Evolutionary conservation across 106 monocot genomes (phyloP).

Genomic region (Dioscorea dumetorum): DNA sequence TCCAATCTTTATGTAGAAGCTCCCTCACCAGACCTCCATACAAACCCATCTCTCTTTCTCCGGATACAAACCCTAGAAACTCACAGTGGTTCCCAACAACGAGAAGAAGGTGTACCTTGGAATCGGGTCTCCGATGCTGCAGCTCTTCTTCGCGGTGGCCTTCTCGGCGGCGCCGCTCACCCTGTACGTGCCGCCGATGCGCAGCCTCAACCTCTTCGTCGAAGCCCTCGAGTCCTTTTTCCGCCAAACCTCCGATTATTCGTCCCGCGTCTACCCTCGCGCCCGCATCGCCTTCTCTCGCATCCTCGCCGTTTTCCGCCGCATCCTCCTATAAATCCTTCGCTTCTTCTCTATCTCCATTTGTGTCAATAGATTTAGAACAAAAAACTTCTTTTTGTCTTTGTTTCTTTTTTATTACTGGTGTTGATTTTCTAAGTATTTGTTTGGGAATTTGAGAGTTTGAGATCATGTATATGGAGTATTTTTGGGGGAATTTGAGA

Average conservation of each 20-base stretch:
- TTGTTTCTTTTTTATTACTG: neutral
- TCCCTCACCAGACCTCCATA: too few relatives aligned
- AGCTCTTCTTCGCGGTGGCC: constrained; percentile 69
- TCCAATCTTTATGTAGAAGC: too few relatives aligned
- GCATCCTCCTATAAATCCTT: constrained; percentile 4
- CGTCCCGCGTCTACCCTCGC: constrained; percentile 22
- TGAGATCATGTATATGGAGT: neutral
- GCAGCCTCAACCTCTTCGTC: constrained; percentile 72
- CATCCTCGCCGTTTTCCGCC: constrained; percentile 28
- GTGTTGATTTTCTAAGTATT: neutral
- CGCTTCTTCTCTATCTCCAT: neutral
- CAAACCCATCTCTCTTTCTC: too few relatives aligned
- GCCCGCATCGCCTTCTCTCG: constrained; percentile 46
- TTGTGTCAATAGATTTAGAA: neutral
- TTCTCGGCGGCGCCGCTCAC: constrained; percentile 93
- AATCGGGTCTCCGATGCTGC: constrained; percentile 38
- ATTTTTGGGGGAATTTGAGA: too few relatives aligned
- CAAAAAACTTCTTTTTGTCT: too few relatives aligned
- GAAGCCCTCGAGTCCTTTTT: constrained; percentile 54
- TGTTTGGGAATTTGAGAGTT: neutral
- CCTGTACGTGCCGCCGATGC: constrained; percentile 80
- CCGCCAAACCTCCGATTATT: constrained; percentile 29
- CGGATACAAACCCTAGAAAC: too few relatives aligned
- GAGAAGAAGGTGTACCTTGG: too few relatives aligned
- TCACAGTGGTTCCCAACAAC: too few relatives aligned